These are phyloP conservation scores for Ophiocytium majus DNA, from an alignment of 352 stramenopile species.

Conservation along the genomic window DNA sequence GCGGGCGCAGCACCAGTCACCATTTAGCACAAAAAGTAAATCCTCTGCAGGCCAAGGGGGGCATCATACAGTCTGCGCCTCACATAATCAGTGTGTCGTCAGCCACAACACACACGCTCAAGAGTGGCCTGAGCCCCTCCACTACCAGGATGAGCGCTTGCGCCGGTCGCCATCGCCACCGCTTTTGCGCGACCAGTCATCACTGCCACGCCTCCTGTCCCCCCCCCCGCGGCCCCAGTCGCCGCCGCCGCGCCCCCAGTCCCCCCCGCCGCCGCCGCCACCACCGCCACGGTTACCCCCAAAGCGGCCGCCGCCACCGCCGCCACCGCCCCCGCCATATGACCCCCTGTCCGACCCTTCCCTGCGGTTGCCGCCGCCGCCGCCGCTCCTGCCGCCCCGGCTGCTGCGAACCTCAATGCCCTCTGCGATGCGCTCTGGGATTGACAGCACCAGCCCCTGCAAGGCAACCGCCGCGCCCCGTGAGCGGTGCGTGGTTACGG, in stretches of 20 bases:
- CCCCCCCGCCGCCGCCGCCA: background rate
- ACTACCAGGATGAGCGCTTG: too few species aligned
- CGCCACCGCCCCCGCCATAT: background rate
- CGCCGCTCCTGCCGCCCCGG: background rate
- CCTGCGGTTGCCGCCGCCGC: background rate
- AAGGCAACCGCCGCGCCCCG: too few species aligned
- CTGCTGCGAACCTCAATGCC: slow-evolving; percentile 24
- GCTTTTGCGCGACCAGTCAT: too few species aligned
- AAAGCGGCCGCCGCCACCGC: background rate
- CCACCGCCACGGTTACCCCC: background rate
- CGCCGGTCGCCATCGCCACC: too few species aligned
- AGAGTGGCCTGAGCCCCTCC: too few species aligned
- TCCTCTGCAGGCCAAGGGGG: too few species aligned
- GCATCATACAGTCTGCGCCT: too few species aligned
- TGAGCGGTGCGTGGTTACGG: background rate
- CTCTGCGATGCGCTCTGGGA: background rate
- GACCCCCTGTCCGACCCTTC: background rate
- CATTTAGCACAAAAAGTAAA: too few species aligned
- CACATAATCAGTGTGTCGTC: too few species aligned
- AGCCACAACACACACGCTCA: too few species aligned
- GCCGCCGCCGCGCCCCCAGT: background rate
- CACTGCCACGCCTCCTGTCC: background rate
- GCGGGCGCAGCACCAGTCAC: too few species aligned
- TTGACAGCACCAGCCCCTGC: background rate
- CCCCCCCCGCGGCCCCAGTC: background rate